Conservation (phyloP, 2,329 filamentous ascomycete genomes). For the Fusarium xyrophilum region DNA sequence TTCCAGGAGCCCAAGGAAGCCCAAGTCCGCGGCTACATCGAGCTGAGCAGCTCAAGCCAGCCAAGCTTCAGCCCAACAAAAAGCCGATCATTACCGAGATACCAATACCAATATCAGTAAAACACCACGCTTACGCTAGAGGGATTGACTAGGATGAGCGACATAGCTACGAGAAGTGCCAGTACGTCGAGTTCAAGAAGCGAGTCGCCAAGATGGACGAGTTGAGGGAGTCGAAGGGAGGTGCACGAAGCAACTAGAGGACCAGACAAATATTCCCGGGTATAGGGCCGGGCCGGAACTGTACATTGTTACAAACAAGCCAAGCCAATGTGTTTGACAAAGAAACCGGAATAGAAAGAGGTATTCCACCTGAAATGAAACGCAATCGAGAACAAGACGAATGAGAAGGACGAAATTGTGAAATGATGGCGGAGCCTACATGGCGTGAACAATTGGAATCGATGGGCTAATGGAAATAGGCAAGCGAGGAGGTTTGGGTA, state of each 20-base stretch:
- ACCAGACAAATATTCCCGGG: conserved; percentile 16
- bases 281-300: conserved; percentile 37
- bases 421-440: conserved; percentile 26
- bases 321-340: conserved; percentile 32
- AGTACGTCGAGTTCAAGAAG: conserved; percentile 99
- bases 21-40: conserved; percentile 6
- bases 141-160: conserved; percentile 75
- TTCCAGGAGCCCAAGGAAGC: conserved; percentile 4
- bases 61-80: conserved; percentile 5
- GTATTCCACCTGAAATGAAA: conserved; percentile 33
- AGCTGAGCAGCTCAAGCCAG: background rate
- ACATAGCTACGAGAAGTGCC: conserved; percentile 99
- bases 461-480: conserved; percentile 39
- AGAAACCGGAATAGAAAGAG: conserved; percentile 41
- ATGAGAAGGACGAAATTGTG: conserved; percentile 7
- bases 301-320: conserved; percentile 45
- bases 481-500: conserved; percentile 27
- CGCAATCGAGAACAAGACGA: conserved; percentile 6
- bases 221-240: conserved; percentile 83
- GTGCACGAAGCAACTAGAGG: conserved; percentile 81
- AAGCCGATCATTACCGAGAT: conserved; percentile 21
- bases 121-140: conserved; percentile 34
- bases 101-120: conserved; percentile 10
- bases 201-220: conserved; percentile 99
- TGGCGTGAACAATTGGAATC: conserved; percentile 34